Evolutionary conservation across 1,284 basidiomycete genomes (phyloP), one percentile per base, ranked within the genome.

Genomic region (Takashimella koratensis): DNA sequence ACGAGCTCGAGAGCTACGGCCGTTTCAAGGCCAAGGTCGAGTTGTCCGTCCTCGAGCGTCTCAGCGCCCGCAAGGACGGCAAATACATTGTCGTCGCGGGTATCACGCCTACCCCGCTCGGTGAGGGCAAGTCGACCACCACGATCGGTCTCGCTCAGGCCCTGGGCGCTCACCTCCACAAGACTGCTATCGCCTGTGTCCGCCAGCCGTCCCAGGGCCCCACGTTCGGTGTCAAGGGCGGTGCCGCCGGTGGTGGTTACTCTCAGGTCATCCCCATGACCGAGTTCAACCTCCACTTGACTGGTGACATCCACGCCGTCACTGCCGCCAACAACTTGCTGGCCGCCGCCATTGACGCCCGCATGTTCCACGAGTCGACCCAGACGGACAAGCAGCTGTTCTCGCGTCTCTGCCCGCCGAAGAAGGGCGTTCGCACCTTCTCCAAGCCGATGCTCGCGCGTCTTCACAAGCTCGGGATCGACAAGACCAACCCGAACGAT

Each of bases 221-320:
- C 25, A 98, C 95, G 0, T 99, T 98, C 71, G 95, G 96, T 71
- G 97, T 99, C 81, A 99, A 99, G 79, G 95, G 95, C 66, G 96
- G 96, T 68, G 96, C 95, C 27, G 95, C 95, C 50, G 95, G 96
- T 51, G 95, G 95, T 64, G 95, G 95, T 54, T 99, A 98, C 80
- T 93, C 91, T 72, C 95, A 98, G 75, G 90, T 98, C 67, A 98
- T 98, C 77, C 94, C 94, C 49, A 97, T 97, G 94, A 94, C 97
- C 70, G 94, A 97, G 80, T 90, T 91, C 66, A 76, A 73, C 57
- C 77, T 71, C 50, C 96, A 98, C 75, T 79, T 98, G 71, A 99
- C 95, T 40, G 95, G 95, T 64, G 95, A 98, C 77, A 98, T 98
- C 58, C 95, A 98, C 71, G 95, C 96, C 49, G 90, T 98, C 21